Evolutionary conservation across 75 land plant species (phyloP).

Genomic region (Cryptomeria japonica): DNA sequence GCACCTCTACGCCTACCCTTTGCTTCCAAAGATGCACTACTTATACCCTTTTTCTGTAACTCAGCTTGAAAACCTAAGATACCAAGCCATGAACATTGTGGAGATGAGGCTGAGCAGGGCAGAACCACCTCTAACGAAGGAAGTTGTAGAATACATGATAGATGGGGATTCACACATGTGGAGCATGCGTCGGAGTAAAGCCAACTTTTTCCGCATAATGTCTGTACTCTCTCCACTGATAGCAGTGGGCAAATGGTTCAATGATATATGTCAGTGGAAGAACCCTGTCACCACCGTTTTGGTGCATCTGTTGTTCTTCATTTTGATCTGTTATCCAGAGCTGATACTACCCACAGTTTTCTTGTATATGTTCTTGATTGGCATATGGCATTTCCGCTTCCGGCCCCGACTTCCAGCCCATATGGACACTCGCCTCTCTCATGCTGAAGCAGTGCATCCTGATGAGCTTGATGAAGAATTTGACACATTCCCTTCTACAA

Average conservation of each 20-base stretch:
- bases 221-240: conserved; percentile 45
- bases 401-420: conserved; percentile 69
- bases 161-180: conserved; percentile 73
- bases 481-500: conserved; percentile 58
- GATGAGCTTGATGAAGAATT: conserved; percentile 82
- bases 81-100: conserved; percentile 62
- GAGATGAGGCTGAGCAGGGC: conserved; percentile 47
- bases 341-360: conserved; percentile 68
- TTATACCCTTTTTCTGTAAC: conserved; percentile 56
- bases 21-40: conserved; percentile 82
- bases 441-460: conserved; percentile 43
- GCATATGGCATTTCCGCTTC: conserved; percentile 67
- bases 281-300: conserved; percentile 66
- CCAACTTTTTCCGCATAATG: conserved; percentile 59
- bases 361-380: conserved; percentile 73
- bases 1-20: conserved; percentile 42
- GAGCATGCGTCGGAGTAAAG: conserved; percentile 65
- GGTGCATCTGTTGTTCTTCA: conserved; percentile 54
- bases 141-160: conserved; percentile 68
- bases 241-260: conserved; percentile 40
- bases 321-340: conserved; percentile 72
- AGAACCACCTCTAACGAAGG: conserved; percentile 74
- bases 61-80: conserved; percentile 48
- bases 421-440: conserved; percentile 62
- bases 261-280: conserved; percentile 59